These are phyloP conservation scores for Baudoinia panamericana DNA, from an alignment of 495 filamentous ascomycete genomes.

Conservation along the genomic window DNA sequence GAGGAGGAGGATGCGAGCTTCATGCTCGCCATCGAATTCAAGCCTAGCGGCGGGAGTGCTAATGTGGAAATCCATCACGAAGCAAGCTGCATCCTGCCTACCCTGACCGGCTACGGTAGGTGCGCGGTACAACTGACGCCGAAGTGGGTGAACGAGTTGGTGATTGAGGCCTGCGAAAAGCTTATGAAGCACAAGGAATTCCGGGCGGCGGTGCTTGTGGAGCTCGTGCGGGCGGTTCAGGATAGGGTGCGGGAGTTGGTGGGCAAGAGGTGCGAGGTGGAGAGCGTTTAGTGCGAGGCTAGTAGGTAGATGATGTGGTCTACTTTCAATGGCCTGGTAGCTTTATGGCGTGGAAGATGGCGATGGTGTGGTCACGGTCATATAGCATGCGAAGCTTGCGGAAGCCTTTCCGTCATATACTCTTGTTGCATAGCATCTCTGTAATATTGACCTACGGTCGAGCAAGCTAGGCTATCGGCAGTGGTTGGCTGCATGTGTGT, in stretches of 20 bases:
- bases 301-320: no score
- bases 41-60: neutral
- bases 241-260: neutral
- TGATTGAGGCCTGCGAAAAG: constrained; percentile 3
- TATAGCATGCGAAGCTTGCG: no score
- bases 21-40: constrained; percentile 2
- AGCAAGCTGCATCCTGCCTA: constrained; percentile 7
- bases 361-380: no score
- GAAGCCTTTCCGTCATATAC: no score
- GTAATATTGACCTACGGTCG: no score
- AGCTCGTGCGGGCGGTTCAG: constrained; percentile 4
- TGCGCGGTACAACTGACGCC: constrained; percentile 6
- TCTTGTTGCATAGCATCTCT: no score
- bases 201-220: neutral
- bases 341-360: no score
- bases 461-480: no score
- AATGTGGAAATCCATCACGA: constrained; percentile 11
- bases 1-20: neutral
- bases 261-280: neutral
- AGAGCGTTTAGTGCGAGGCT: no score
- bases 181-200: neutral
- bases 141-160: constrained; percentile 11
- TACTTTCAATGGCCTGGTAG: no score
- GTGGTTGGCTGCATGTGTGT: no score
- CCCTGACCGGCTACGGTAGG: neutral